phyloP scores from a whole-genome alignment of 192 early-diverging fungal species.

The Funneliformis geosporum region DNA sequence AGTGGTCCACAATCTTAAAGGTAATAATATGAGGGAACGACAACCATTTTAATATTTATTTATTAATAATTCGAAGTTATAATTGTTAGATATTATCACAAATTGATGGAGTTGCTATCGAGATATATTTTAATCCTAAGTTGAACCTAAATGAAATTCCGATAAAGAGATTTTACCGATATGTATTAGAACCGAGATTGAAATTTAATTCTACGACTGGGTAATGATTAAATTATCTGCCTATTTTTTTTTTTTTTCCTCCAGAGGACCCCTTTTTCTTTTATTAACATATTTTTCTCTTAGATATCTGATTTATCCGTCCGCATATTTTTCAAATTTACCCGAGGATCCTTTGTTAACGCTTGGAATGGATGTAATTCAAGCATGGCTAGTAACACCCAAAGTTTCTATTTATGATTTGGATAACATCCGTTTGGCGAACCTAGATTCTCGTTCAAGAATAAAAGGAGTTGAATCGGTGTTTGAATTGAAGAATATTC shows the following conservation, averaged over 20 bases:
- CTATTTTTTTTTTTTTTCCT: background rate
- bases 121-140: constrained; percentile 69
- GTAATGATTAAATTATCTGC: too few species aligned
- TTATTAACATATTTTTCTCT: background rate
- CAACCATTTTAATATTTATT: constrained; percentile 13
- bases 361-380: constrained; percentile 83
- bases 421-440: constrained; percentile 83
- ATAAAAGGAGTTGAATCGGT: constrained; percentile 64
- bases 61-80: background rate
- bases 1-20: constrained; percentile 72
- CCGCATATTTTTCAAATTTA: constrained; percentile 70
- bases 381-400: constrained; percentile 88
- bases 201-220: constrained; percentile 59
- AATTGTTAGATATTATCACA: constrained; percentile 50
- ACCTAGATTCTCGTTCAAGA: constrained; percentile 39
- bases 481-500: constrained; percentile 79
- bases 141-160: constrained; percentile 64
- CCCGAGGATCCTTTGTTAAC: constrained; percentile 83
- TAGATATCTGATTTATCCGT: constrained; percentile 41
- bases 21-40: constrained; percentile 21
- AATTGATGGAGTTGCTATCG: constrained; percentile 64
- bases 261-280: background rate
- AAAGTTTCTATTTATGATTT: constrained; percentile 81
- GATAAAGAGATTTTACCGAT: constrained; percentile 88
- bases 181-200: constrained; percentile 66